Base-by-base conservation (phyloP, 176 grass and related monocot genomes). In the Aegilops umbellulata region DNA sequence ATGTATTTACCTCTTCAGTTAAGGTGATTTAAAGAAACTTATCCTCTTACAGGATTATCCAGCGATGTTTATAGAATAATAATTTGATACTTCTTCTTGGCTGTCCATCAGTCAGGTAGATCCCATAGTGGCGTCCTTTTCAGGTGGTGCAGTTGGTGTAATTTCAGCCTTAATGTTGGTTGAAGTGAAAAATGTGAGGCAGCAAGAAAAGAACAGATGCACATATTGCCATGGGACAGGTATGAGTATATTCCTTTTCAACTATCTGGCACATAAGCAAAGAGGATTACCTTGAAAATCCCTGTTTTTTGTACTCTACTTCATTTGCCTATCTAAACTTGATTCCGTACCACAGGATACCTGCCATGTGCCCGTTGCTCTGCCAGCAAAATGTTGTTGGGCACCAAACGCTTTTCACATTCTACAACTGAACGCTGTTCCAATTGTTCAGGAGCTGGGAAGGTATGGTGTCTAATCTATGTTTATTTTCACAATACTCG, bases 121-220 rank as follows among this genome's bases (percentile, higher is more conserved):
- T 78, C 95, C 95, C 19, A 98, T 98, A 76, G 93, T 98, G 81
- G 93, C 95, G 69, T 95, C 93, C 42, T 98, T 98, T 91, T 90
- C 95, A 16, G 95, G 95, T 80, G 93, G 95, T 13, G 86, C 95
- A 36, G 91, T 95, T 53, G 91, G 93, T 84, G 95, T 98, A 4
- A 95, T 95, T 87, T 98, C 93, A 64, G 84, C 93, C 60, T 86
- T 98, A 77, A 98, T 95, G 95, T 77, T 98, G 74, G 78, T 92
- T 64, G 95, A 98, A 92, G 86, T 90, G 57, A 95, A 82, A 88
- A 98, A 98, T 76, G 93, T 94, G 63, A 87, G 88, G 87, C 93
- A 92, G 69, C 93, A 98, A 92, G 95, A 98, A 77, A 98, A 98
- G 86, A 98, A 95, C 86, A 91, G 91, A 87, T 98, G 93, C 86